Conservation (phyloP, 805 yeast species). For the Priceomyces haplophilus region DNA sequence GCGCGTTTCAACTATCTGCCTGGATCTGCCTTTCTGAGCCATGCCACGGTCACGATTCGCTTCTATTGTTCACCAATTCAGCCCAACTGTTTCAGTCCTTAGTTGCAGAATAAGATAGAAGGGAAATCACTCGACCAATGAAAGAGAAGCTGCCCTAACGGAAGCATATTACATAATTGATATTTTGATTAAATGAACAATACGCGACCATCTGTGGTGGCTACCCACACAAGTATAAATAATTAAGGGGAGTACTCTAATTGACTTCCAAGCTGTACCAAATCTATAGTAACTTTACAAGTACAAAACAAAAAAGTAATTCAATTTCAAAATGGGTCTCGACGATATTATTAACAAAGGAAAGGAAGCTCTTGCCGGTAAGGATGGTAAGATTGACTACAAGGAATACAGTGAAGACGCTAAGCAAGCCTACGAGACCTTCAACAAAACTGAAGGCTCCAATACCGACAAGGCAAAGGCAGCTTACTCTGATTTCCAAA, state of each 20-base stretch:
- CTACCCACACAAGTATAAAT: background rate
- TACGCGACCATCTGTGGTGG: background rate
- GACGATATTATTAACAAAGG: slow-evolving; percentile 33
- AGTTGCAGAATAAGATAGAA: background rate
- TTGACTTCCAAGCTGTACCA: too few species aligned
- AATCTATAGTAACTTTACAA: too few species aligned
- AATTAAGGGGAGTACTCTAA: background rate
- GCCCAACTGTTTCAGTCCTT: background rate
- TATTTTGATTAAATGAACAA: background rate
- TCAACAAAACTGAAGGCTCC: slow-evolving; percentile 26
- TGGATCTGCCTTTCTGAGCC: too few species aligned
- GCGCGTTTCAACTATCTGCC: background rate
- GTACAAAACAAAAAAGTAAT: too few species aligned
- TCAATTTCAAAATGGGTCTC: slow-evolving; percentile 25
- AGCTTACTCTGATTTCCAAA: slow-evolving; percentile 28
- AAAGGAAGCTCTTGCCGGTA: slow-evolving; percentile 23
- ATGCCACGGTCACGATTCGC: background rate
- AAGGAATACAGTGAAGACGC: slow-evolving; percentile 29
- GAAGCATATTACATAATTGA: background rate
- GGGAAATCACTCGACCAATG: background rate
- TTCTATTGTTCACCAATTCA: background rate
- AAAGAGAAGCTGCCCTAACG: background rate
- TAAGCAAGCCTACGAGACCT: slow-evolving; percentile 33
- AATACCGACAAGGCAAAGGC: slow-evolving; percentile 34
- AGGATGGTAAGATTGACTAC: slow-evolving; percentile 23